Evolutionary conservation across 371 early-diverging fungal species (phyloP), one percentile per base, ranked within the genome.

Genomic region (Apophysomyces variabilis): DNA sequence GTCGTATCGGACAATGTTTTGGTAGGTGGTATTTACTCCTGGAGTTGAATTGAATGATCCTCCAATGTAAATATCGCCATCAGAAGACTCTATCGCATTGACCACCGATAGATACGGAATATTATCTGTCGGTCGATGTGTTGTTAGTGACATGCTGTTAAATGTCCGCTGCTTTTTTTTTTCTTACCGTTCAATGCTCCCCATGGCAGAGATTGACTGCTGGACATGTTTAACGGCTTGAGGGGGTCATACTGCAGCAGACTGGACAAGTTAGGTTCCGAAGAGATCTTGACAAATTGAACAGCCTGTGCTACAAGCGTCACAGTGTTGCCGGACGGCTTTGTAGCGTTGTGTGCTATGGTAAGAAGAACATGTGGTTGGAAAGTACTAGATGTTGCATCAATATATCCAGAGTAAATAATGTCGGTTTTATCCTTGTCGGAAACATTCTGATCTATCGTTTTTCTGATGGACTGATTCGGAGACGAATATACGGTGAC

Each of bases 251-350:
- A 83, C 18, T 74, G 69, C 3, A 80, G 62, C 7, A 80, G 56
- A 46, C 79, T 77, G 0, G 72, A 58, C 16, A 83, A 38, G 0
- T 58, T 60, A 1, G 66, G 50, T 0, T 63, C 61, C 1, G 89
- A 81, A 4, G 85, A 71, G 5, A 66, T 66, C 64, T 86, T 88
- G 38, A 85, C 75, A 61, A 83, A 87, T 66, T 86, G 86, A 13
- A 88, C 75, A 21, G 82, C 75, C 62, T 83, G 77, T 5, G 84
- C 85, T 6, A 80, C 74, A 8, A 89, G 60, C 0, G 73, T 66
- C 16, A 70, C 79, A 2, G 66, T 69, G 8, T 71, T n/a, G 57
- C 65, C 57, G 18, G 68, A 41, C 4, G 69, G 60, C 6, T 39
- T 47, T 0, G 69, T 74, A 13, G 71, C 74, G 45, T 75, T 72